Conservation (phyloP, 495 filamentous ascomycete genomes). For the Penicillium subrubescens region DNA sequence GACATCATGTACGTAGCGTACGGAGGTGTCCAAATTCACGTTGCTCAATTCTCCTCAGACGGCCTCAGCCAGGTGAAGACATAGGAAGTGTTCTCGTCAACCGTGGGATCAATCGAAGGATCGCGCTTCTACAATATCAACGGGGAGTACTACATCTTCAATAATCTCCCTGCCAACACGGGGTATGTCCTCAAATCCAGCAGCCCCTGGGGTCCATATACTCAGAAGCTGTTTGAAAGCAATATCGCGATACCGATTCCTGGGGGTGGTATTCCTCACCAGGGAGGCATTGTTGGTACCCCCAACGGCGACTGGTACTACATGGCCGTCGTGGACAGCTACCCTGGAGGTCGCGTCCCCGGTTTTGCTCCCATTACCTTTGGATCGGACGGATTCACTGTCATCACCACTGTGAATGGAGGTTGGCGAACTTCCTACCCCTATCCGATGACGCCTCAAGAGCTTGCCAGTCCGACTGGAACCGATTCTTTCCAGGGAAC, state of each 20-base stretch:
- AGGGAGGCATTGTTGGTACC: constrained; percentile 59
- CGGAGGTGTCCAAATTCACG: constrained; percentile 48
- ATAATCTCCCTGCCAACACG: constrained; percentile 44
- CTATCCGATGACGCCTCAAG: constrained; percentile 25
- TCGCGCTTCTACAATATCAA: constrained; percentile 58
- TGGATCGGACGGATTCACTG: constrained; percentile 52
- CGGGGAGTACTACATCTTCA: constrained; percentile 57
- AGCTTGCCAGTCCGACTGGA: constrained; percentile 17
- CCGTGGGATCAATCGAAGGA: constrained; percentile 51
- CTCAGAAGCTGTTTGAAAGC: constrained; percentile 33
- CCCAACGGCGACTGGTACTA: constrained; percentile 59
- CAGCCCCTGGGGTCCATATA: constrained; percentile 51
- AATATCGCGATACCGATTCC: constrained; percentile 42
- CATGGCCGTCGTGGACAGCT: constrained; percentile 56
- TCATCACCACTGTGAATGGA: constrained; percentile 35
- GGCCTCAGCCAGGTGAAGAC: constrained; percentile 45
- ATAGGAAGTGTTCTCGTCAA: constrained; percentile 43
- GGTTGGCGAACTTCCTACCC: constrained; percentile 49
- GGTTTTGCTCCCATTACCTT: constrained; percentile 57
- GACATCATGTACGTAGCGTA: constrained; percentile 61
- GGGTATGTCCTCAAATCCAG: constrained; percentile 52
- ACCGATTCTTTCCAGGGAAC: constrained; percentile 47
- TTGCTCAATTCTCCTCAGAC: constrained; percentile 54
- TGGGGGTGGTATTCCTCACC: constrained; percentile 49
- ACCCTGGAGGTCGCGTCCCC: constrained; percentile 57